Evolutionary conservation across 2,329 filamentous ascomycete species (phyloP).

Genomic region (Xylaria sp.): DNA sequence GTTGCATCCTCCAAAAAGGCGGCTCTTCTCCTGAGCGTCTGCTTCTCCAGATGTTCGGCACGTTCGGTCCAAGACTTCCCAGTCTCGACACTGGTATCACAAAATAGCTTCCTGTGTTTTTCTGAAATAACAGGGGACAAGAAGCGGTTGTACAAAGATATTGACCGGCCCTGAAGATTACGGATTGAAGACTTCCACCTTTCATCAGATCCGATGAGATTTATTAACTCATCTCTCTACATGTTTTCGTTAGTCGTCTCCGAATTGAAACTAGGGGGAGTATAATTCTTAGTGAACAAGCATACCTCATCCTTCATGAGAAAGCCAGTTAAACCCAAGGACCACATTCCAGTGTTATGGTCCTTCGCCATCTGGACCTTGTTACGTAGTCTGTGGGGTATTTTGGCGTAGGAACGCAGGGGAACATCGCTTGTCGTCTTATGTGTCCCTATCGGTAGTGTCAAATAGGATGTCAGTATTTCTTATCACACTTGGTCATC

Average conservation of each 20-base stretch:
- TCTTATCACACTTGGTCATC: not conserved
- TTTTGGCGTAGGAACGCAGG: not conserved
- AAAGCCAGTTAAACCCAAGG: not conserved
- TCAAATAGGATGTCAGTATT: not conserved
- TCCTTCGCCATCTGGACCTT: constrained; percentile 1
- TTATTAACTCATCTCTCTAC: not conserved
- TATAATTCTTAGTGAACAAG: not conserved
- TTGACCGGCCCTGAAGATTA: not conserved
- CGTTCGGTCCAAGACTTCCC: not conserved
- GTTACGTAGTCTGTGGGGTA: not conserved
- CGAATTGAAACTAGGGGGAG: not conserved
- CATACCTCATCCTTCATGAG: constrained; percentile 6
- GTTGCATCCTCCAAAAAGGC: not conserved
- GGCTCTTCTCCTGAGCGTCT: not conserved
- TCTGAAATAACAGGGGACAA: not conserved
- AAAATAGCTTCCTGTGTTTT: not conserved
- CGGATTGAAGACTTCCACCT: not conserved
- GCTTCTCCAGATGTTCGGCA: not conserved
- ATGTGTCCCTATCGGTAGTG: not conserved
- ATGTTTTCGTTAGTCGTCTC: not conserved
- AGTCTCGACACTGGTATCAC: not conserved
- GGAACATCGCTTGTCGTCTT: not conserved
- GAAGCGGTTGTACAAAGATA: not conserved
- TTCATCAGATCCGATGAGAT: not conserved
- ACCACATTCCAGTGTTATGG: not conserved